These are phyloP conservation scores for Acrocalymma vagum DNA, from an alignment of 2,329 filamentous ascomycete genomes.

Conservation along the genomic window DNA sequence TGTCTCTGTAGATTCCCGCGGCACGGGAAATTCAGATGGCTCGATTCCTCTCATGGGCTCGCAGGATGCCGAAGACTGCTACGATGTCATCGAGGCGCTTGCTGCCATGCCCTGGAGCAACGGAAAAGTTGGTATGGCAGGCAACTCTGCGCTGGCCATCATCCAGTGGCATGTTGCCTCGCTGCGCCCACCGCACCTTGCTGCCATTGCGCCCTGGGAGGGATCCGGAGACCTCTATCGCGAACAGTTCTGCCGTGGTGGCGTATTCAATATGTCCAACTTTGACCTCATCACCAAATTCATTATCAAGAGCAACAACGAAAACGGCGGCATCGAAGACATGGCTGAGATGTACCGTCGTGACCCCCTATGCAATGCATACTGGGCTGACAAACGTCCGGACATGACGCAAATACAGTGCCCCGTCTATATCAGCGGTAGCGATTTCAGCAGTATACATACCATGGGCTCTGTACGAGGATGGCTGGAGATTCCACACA, in stretches of 20 bases:
- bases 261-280: slow-evolving; percentile 39
- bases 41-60: slow-evolving; percentile 48
- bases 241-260: slow-evolving; percentile 55
- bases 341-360: slow-evolving; percentile 53
- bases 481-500: slow-evolving; percentile 20
- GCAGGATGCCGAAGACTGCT: slow-evolving; percentile 56
- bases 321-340: slow-evolving; percentile 55
- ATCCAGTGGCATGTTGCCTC: slow-evolving; percentile 55
- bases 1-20: slow-evolving; percentile 41
- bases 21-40: slow-evolving; percentile 45
- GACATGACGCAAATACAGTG: slow-evolving; percentile 28
- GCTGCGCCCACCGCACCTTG: slow-evolving; percentile 51
- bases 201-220: slow-evolving; percentile 59
- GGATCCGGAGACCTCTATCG: slow-evolving; percentile 57
- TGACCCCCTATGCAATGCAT: slow-evolving; percentile 34
- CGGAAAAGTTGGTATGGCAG: slow-evolving; percentile 53
- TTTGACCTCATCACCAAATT: slow-evolving; percentile 53
- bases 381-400: slow-evolving; percentile 31
- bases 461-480: slow-evolving; percentile 26
- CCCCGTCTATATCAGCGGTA: slow-evolving; percentile 26
- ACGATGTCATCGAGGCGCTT: slow-evolving; percentile 55
- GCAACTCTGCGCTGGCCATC: slow-evolving; percentile 55
- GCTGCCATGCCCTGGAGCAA: slow-evolving; percentile 56
- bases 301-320: slow-evolving; percentile 40
- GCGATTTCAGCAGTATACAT: slow-evolving; percentile 24